Base-by-base conservation (phyloP, 805 yeast genomes). In the Cephaloascus albidus region DNA sequence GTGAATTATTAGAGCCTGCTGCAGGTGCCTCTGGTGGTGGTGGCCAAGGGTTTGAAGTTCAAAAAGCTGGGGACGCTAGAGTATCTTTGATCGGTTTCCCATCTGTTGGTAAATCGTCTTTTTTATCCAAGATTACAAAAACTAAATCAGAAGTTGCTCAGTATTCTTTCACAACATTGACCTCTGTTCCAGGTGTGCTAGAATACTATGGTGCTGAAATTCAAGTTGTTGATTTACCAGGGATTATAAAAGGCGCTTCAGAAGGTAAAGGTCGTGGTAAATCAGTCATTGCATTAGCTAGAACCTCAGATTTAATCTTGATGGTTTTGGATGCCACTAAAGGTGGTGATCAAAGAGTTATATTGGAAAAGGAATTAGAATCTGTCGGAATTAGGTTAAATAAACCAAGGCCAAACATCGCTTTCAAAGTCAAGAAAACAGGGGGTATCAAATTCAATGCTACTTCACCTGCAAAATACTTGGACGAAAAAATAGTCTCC, bases 221-320 rank as follows among this genome's bases (percentile, higher is more conserved):
- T 45, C 98, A 90, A 63, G 81, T 93, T 48, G 90, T 90, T n/a
- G 98, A 90, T 72, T 65, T 90, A 38, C 98, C 98, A 1, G 98
- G 98, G 59, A 90, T 90, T 50, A 90, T 90, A 42, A 86, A 85
- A 57, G 97, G 97, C 35, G 97, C 97, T 3, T 73, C 94, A 28
- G 96, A 86, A 55, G 97, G 97, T 52, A 89, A 89, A 60, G 98
- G 98, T 51, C 78, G 98, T 60, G 97, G 97, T 41, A 74, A 96
- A 51, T 97, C 93, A 59, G 97, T 93, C 33, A 89, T 90, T 47
- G 84, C 97, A 2, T 93, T 96, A 0, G 95, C 97, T 0, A 82
- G 93, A 58, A 90, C 97, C 0, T 88, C 96, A 0, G 97, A 93
- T 55, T 65, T 90, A 54, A 81, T 90, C 44, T 64, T 90, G 53